Conservation (phyloP, 2,329 filamentous ascomycete species). For the Podosphaera aphanis region DNA sequence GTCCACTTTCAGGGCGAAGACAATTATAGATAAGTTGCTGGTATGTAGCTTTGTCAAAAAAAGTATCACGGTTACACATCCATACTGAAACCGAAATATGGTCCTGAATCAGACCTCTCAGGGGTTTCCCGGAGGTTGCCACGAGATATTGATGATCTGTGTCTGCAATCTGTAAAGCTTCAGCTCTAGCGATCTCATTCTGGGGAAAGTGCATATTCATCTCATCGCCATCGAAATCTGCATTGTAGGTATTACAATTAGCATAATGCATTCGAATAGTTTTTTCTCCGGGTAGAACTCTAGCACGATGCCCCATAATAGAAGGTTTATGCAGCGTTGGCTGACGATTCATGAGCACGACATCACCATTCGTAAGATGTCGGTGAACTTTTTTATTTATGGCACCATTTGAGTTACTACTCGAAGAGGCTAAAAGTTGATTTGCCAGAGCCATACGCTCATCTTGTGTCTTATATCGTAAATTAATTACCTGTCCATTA, state of each 20-base stretch:
- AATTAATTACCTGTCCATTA: constrained; percentile 69
- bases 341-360: constrained; percentile 96
- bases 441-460: constrained; percentile 80
- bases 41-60: constrained; percentile 72
- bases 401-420: constrained; percentile 46
- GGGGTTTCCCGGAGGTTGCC: constrained; percentile 74
- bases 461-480: constrained; percentile 68
- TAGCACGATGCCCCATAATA: constrained; percentile 91
- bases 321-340: constrained; percentile 95
- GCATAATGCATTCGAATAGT: constrained; percentile 99
- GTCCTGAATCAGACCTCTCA: constrained; percentile 93
- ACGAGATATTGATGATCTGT: constrained; percentile 95
- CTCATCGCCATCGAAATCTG: constrained; percentile 90
- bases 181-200: constrained; percentile 79
- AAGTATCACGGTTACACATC: constrained; percentile 74
- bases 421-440: constrained; percentile 70
- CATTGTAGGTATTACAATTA: constrained; percentile 98
- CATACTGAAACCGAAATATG: constrained; percentile 87
- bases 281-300: constrained; percentile 81
- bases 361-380: constrained; percentile 86
- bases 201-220: constrained; percentile 99
- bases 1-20: constrained; percentile 69
- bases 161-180: constrained; percentile 81
- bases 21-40: constrained; percentile 85
- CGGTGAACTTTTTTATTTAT: constrained; percentile 91